These are phyloP conservation scores for Amanita muscaria DNA, from an alignment of 768 basidiomycete genomes.

Conservation along the genomic window DNA sequence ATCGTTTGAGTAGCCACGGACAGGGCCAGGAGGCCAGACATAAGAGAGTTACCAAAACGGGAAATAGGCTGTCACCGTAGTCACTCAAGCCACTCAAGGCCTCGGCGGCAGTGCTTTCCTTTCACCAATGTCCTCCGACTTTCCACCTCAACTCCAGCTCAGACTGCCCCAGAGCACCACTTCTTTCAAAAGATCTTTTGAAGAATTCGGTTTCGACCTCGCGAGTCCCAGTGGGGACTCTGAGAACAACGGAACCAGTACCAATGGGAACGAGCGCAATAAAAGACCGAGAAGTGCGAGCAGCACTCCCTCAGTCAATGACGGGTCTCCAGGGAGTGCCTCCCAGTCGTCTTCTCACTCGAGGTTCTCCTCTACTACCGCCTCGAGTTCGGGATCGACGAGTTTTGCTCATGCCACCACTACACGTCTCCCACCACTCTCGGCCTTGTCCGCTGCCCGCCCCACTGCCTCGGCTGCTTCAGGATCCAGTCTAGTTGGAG, in stretches of 20 bases:
- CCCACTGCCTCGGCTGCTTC: constrained; percentile 11
- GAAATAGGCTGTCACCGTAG: no score
- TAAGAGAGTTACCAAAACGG: no score
- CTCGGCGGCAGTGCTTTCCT: no score
- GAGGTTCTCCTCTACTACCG: constrained; percentile 1
- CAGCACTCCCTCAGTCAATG: constrained; percentile 21
- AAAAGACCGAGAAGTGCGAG: constrained; percentile 51
- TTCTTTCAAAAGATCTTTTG: constrained; percentile 54
- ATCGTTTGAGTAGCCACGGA: no score
- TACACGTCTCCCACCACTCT: neutral
- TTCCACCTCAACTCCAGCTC: constrained; percentile 46
- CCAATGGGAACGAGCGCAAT: constrained; percentile 40
- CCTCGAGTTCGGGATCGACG: neutral
- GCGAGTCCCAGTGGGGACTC: constrained; percentile 31
- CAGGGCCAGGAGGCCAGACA: no score
- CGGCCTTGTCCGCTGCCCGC: neutral
- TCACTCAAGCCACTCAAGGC: no score
- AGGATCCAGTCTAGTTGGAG: constrained; percentile 14
- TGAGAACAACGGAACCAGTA: constrained; percentile 16
- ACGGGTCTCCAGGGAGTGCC: constrained; percentile 25
- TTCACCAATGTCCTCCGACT: constrained; percentile 30
- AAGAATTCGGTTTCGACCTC: constrained; percentile 49
- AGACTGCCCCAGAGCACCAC: constrained; percentile 40
- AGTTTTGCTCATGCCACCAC: neutral
- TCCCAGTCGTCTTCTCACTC: constrained; percentile 21